These are phyloP conservation scores for Microdochium paspali DNA, from an alignment of 2,329 filamentous ascomycete species.

Conservation along the genomic window DNA sequence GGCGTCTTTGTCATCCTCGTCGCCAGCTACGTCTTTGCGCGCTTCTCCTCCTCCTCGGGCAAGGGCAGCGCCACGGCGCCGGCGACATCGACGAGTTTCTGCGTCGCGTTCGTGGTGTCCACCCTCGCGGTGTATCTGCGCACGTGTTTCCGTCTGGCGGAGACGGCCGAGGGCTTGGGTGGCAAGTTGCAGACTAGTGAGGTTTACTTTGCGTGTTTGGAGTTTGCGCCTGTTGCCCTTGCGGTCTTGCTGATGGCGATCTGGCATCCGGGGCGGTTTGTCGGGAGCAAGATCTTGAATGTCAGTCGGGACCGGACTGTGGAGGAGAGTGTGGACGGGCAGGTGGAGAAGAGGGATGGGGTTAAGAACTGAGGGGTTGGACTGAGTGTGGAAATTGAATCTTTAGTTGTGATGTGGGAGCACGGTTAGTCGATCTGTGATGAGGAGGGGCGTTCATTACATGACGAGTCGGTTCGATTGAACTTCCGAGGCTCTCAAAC, in stretches of 20 bases:
- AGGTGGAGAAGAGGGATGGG: too few relatives aligned
- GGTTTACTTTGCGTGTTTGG: conserved; percentile 41
- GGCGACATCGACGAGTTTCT: conserved; percentile 24
- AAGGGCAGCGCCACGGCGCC: background rate
- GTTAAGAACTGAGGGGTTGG: too few relatives aligned
- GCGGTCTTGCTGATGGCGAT: conserved; percentile 33
- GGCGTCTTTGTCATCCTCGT: conserved; percentile 35
- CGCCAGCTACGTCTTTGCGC: conserved; percentile 6
- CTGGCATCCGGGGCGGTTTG: conserved; percentile 33
- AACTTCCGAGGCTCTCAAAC: too few relatives aligned
- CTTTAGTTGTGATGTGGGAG: too few relatives aligned
- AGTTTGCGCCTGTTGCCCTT: conserved; percentile 43
- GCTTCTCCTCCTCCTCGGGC: conserved; percentile 25
- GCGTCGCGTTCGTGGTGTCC: conserved; percentile 28
- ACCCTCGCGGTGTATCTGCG: conserved; percentile 41
- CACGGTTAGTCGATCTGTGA: too few relatives aligned
- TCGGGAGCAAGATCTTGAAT: conserved; percentile 3
- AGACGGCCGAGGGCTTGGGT: conserved; percentile 39
- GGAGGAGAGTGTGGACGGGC: too few relatives aligned
- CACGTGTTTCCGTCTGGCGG: conserved; percentile 42
- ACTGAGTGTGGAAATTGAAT: too few relatives aligned
- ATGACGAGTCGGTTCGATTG: too few relatives aligned
- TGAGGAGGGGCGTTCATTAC: too few relatives aligned
- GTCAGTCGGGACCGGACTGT: background rate
- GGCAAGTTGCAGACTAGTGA: conserved; percentile 37